Base-by-base conservation (phyloP, 768 basidiomycete species). In the Pleurotus djamor region DNA sequence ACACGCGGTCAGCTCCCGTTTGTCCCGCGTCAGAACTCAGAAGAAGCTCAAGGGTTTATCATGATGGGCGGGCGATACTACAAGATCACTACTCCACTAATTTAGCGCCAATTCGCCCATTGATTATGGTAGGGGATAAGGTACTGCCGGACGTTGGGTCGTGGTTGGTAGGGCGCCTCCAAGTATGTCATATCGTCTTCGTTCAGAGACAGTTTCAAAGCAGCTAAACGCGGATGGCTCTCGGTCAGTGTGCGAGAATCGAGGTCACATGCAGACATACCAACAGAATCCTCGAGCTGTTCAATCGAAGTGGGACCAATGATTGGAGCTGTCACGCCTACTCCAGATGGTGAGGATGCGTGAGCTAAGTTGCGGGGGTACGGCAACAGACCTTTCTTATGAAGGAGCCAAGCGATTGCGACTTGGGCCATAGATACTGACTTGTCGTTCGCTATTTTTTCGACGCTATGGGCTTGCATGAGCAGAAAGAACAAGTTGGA, bases 301-400 rank as follows among this genome's bases (percentile, higher is more conserved):
- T 76, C 67, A 13, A 76, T 45, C 49, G 67, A 77, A 0, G 77
- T 81, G 2, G 74, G 72, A 2, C 80, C 81, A 6, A 81, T 68
- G 35, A 80, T 78, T 8, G 81, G 80, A 3, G 79, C 77, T 3
- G 71, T 74, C 13, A 81, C 72, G 7, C 59, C 71, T 74, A n/a
- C n/a, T n/a, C n/a, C n/a, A n/a, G n/a, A n/a, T n/a, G n/a, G n/a
- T n/a, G n/a, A n/a, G n/a, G n/a, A n/a, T n/a, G n/a, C n/a, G n/a
- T n/a, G n/a, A n/a, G n/a, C n/a, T n/a, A n/a, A n/a, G n/a, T n/a
- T n/a, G n/a, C 4, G 33, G 4, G 9, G 17, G 32, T 32, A 16
- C n/a, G n/a, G 48, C 36, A 32, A 57, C 61, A 7, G 5, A 57
- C 62, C 62, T 4, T 48, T 43, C 33, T 61, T 60, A 12, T 51